Conservation (phyloP, 805 yeast genomes). For the Danielozyma ontarioensis region DNA sequence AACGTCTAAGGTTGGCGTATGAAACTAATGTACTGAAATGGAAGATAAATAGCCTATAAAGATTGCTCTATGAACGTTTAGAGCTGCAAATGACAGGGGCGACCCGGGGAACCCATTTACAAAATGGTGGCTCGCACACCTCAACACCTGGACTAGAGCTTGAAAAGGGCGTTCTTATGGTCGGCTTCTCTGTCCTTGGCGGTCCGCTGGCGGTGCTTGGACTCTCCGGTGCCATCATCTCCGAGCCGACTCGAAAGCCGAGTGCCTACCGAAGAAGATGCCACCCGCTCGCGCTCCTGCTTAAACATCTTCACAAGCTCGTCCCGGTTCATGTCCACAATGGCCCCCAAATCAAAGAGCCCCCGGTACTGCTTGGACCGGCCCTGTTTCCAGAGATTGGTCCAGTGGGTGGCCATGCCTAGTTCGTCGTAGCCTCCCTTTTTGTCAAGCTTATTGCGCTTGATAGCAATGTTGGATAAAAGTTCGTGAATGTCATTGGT, state of each 20-base stretch:
- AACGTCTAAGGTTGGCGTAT: too few species aligned
- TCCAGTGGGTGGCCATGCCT: conserved; percentile 62
- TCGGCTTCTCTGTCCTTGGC: conserved; percentile 42
- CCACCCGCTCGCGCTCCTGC: conserved; percentile 25
- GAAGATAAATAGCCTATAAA: too few species aligned
- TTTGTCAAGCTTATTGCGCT: conserved; percentile 26
- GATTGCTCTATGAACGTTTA: too few species aligned
- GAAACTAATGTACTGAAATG: too few species aligned
- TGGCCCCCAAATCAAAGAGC: conserved; percentile 31
- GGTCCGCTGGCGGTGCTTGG: conserved; percentile 34
- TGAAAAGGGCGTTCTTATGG: conserved; percentile 32
- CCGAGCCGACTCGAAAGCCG: conserved; percentile 32
- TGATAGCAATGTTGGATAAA: conserved; percentile 43
- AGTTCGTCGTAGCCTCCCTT: conserved; percentile 43
- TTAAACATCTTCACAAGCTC: conserved; percentile 18
- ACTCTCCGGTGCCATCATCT: conserved; percentile 30
- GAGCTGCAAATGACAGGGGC: too few species aligned
- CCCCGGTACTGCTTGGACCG: conserved; percentile 27
- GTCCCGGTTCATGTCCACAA: conserved; percentile 21
- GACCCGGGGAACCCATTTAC: too few species aligned
- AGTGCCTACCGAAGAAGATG: conserved; percentile 20
- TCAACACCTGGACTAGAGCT: conserved; percentile 21
- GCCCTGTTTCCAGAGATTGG: conserved; percentile 58
- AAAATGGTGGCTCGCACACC: too few species aligned
- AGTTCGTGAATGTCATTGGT: conserved; percentile 67